phyloP scores from a whole-genome alignment of 1,139 yeast genomes.

The Sugiyamaella grinbergsii region DNA sequence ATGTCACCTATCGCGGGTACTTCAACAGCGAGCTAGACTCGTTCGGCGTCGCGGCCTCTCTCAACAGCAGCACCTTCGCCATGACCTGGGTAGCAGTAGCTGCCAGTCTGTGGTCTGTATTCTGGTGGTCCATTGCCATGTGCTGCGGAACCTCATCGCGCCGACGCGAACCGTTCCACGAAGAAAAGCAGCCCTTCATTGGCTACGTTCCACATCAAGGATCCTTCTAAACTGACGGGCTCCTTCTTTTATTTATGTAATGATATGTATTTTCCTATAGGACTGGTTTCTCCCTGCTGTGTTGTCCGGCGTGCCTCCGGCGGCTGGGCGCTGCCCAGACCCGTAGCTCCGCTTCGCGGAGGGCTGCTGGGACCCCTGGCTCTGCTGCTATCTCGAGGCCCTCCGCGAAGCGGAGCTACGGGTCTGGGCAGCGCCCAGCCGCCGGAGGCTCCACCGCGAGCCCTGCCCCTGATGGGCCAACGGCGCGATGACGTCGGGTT shows the following conservation, averaged over 20 bases:
- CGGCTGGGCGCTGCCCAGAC: too few relatives aligned
- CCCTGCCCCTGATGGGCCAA: slow-evolving; percentile 2
- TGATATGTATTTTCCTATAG: slow-evolving; percentile 6
- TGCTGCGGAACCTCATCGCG: slow-evolving; percentile 46
- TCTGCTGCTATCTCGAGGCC: too few relatives aligned
- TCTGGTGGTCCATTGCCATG: slow-evolving; percentile 47
- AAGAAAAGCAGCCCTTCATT: slow-evolving; percentile 39
- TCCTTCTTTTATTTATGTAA: slow-evolving; percentile 1
- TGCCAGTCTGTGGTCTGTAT: slow-evolving; percentile 43
- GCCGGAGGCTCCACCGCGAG: background rate
- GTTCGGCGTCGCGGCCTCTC: slow-evolving; percentile 47
- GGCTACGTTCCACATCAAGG: slow-evolving; percentile 34
- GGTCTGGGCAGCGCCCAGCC: background rate
- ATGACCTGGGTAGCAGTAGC: slow-evolving; percentile 52
- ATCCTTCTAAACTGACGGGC: slow-evolving; percentile 6
- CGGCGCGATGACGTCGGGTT: slow-evolving; percentile 10
- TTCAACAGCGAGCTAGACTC: slow-evolving; percentile 43
- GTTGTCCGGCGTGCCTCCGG: background rate
- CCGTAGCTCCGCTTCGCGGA: too few relatives aligned
- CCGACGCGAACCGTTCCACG: slow-evolving; percentile 28
- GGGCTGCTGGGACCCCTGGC: too few relatives aligned
- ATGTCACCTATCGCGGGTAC: slow-evolving; percentile 41
- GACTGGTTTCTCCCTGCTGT: background rate
- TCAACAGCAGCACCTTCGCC: slow-evolving; percentile 45
- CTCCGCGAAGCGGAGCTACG: background rate